Evolutionary conservation across 129 eudicot species (phyloP).

Genomic region (Centrapalus pauciflorus): DNA sequence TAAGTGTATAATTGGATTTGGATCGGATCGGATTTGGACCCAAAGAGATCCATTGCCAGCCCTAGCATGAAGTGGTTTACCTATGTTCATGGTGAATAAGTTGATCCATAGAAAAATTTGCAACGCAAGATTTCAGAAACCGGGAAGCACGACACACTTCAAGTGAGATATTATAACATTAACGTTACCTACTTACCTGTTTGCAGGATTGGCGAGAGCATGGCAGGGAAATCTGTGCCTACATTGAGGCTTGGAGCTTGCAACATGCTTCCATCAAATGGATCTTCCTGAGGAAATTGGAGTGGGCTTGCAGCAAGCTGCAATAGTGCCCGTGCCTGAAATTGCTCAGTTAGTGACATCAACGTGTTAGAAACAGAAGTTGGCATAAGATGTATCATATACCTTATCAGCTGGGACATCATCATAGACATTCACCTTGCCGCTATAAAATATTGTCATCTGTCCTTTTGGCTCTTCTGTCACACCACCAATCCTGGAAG

Average conservation of each 20-base stretch:
- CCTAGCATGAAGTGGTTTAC: background rate
- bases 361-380: constrained; percentile 17
- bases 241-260: constrained; percentile 31
- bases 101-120: background rate
- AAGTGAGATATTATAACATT: background rate
- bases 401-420: constrained; percentile 77
- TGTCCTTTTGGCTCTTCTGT: constrained; percentile 45
- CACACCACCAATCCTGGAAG: constrained; percentile 51
- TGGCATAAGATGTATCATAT: constrained; percentile 23
- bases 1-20: too few relatives aligned
- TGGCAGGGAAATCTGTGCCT: constrained; percentile 25
- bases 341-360: constrained; percentile 32
- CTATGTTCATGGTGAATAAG: background rate
- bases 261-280: constrained; percentile 33
- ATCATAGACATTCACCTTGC: constrained; percentile 81
- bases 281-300: constrained; percentile 51
- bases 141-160: background rate
- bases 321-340: constrained; percentile 70
- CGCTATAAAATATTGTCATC: constrained; percentile 81
- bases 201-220: constrained; percentile 32
- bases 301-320: constrained; percentile 89
- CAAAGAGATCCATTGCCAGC: too few relatives aligned
- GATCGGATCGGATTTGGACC: too few relatives aligned
- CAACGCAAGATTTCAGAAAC: background rate
- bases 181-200: too few relatives aligned